A percentile compares a stretch with the other conserved stretches of the same genome.
These are phyloP conservation scores for Acacia acuminata DNA, from an alignment of 306 rosid genomes.

Conservation along the genomic window DNA sequence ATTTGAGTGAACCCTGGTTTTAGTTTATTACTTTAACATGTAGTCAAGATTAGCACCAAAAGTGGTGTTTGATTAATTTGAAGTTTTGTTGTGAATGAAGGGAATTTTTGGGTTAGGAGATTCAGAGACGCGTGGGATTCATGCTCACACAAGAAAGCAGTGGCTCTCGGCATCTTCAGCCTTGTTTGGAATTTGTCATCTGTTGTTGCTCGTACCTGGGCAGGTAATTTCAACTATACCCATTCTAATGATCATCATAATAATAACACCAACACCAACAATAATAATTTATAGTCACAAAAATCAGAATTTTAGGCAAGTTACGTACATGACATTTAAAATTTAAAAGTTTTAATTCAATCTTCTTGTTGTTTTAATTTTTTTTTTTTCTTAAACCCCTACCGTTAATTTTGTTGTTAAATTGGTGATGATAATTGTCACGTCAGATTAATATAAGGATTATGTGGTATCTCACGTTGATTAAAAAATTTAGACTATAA, in stretches of 20 bases:
- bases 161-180: slow-evolving; percentile 57
- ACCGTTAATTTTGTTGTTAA: no score
- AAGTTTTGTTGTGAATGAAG: slow-evolving; percentile 39
- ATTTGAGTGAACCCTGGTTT: neutral
- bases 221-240: slow-evolving; percentile 43
- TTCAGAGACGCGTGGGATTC: slow-evolving; percentile 86
- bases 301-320: no score
- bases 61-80: neutral
- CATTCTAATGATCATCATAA: neutral
- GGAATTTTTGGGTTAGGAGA: slow-evolving; percentile 70
- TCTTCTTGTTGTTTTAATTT: no score
- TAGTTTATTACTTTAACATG: neutral
- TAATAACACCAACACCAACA: no score
- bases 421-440: no score
- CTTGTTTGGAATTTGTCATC: slow-evolving; percentile 83
- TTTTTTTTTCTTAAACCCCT: no score
- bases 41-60: neutral
- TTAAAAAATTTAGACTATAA: no score
- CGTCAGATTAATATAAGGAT: no score
- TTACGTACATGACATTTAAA: no score
- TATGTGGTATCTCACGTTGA: no score
- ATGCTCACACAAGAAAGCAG: slow-evolving; percentile 78
- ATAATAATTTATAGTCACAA: no score
- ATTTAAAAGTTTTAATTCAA: no score
- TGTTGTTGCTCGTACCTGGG: slow-evolving; percentile 81